Percentiles rank a stretch among this genome's conserved stretches.
phyloP scores from a whole-genome alignment of 352 stramenopile species.

The Pythium scleroteichum region DNA sequence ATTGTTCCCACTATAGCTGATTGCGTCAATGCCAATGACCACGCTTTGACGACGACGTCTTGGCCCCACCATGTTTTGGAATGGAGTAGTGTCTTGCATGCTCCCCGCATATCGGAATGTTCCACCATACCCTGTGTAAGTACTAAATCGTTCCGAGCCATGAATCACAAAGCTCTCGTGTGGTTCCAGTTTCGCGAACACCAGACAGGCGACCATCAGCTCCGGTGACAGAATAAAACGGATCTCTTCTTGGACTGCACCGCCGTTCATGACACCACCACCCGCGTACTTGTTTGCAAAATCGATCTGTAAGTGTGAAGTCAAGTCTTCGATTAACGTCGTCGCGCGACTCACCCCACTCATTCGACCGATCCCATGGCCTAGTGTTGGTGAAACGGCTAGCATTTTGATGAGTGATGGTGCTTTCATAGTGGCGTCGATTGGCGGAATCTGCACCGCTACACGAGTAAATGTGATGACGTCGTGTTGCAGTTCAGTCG shows the following conservation, averaged over 20 bases:
- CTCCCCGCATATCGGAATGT: conserved; percentile 54
- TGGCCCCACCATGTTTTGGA: not conserved
- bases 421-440: not conserved
- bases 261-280: conserved; percentile 67
- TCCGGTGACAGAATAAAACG: conserved; percentile 77
- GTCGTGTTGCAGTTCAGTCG: conserved; percentile 24
- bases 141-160: conserved; percentile 59
- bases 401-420: not conserved
- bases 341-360: conserved; percentile 36
- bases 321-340: conserved; percentile 64
- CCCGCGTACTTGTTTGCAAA: conserved; percentile 84
- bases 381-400: not conserved
- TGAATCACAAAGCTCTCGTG: conserved; percentile 76
- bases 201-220: conserved; percentile 60
- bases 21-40: conserved; percentile 74
- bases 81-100: conserved; percentile 34
- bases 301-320: conserved; percentile 70
- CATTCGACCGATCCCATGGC: not conserved
- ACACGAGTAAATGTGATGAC: conserved; percentile 65
- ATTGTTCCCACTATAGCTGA: conserved; percentile 46
- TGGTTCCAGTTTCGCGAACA: conserved; percentile 61
- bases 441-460: conserved; percentile 21
- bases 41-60: conserved; percentile 46
- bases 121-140: conserved; percentile 59
- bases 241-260: conserved; percentile 85